Base-by-base conservation (phyloP, 805 yeast genomes). In the Ogataea trehaloabstinens region DNA sequence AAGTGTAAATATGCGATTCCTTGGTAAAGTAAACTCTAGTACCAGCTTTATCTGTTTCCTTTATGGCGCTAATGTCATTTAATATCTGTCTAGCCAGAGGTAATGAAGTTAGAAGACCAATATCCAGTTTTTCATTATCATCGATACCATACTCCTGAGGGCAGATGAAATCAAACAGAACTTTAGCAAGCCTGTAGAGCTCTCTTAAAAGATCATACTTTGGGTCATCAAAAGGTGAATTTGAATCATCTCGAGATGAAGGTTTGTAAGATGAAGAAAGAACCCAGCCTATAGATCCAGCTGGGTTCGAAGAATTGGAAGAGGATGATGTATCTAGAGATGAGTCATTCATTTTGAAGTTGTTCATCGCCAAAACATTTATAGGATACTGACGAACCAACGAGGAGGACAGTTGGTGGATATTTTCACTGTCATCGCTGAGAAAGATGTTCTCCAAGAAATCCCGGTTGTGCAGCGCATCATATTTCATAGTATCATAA, bases 111-210 rank as follows among this genome's bases (percentile, higher is more conserved):
- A 93, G 69, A 41, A 93, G 68, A 4, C 99, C 99, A 66, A 93
- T 93, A 59, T 93, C 99, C 44, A 93, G 73, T 58, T 93, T 93
- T 62, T 93, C 99, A 53, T 84, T 82, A 56, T 89, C 95, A 48
- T 90, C 88, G 52, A 93, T 93, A 47, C 99, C 99, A 59, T 93
- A 93, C 59, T 93, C 99, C 62, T 93, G 98, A 7, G 99, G 99
- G 64, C 98, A 93, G 34, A 93, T 89, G 57, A 91, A 93, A 64
- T 93, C 99, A 67, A 93, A 93, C 46, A 93, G 66, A 5, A 93
- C 96, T 61, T 93, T 95, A 1, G 96, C 86, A 40, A 93, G 71
- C 46, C 91, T 73, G 60, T 90, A 93, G 37, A 93, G 73, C 59
- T 93, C 99, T 49, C 98, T 73, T 42, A 93, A 71, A 46, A 87